Base-by-base conservation (phyloP, 345 rosid species). In the Gossypium herbaceum region DNA sequence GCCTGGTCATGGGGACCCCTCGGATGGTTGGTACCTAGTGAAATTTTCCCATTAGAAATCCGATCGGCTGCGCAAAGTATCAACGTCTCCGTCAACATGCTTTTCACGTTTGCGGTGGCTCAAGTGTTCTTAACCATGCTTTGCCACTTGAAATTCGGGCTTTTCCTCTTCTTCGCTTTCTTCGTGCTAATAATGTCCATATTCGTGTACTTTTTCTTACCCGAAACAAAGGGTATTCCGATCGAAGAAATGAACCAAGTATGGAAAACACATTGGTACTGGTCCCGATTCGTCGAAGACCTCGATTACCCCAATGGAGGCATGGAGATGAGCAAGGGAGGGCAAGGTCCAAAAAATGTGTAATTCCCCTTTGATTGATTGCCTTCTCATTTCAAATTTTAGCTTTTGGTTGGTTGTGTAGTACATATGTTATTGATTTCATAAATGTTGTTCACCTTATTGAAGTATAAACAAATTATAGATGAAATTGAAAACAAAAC, bases 1-100 rank as follows among this genome's bases (percentile, higher is more conserved):
- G 97, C 97, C 3, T 92, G 97, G 97, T 94, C 98, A 0, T 94
- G 97, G 98, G 97, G 97, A 3, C 98, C 98, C 10, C 90, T 94
- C 0, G 97, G 97, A 2, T 94, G 98, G 98, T 56, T 94, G 50
- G 97, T 94, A 2, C 98, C 98, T 0, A 92, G 97, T 76, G 97
- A 94, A 80, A 94, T 94, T 39, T 94, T 92, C 83, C 97, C 98
- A 7, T 68, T 91, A 27, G 98, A 94, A 73, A 91, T 94, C 65
- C 80, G 97, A 24, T 94, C 97, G 0, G 97, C 97, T 1, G 97
- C 98, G 0, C 98, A 94, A 78, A 94, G 97, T 75, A 50, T 94
- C 72, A 92, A 86, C 1, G 98, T 94, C 7, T 94, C 94, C 0
- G 92, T 94, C 59, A 94, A 92, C 86, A 94, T 94, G 98, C 20